Evolutionary conservation across 345 rosid species (phyloP).

Genomic region (Sapria himalayana): DNA sequence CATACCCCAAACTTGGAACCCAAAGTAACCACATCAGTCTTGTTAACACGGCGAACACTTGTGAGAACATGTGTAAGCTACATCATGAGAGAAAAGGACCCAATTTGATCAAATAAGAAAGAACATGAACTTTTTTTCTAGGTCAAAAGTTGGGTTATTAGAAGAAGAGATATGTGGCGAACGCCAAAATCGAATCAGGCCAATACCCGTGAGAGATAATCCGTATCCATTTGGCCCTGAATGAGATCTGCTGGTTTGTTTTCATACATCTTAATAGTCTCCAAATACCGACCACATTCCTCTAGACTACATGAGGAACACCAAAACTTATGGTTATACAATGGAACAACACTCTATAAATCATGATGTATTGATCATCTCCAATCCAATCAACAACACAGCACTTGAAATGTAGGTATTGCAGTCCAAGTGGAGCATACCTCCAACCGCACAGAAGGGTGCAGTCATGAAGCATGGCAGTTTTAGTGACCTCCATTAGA

Average conservation of each 20-base stretch:
- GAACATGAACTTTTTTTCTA: not conserved
- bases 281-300: conserved; percentile 93
- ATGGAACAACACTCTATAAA: not conserved
- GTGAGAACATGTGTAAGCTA: conserved; percentile 68
- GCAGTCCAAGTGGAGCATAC: no score
- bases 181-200: not conserved
- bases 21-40: conserved; percentile 87
- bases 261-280: conserved; percentile 83
- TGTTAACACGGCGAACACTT: conserved; percentile 59
- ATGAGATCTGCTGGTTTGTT: conserved; percentile 91
- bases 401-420: no score
- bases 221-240: conserved; percentile 84
- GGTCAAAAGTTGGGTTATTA: not conserved
- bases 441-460: conserved; percentile 84
- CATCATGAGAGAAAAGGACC: conserved; percentile 10
- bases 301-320: conserved; percentile 70
- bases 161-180: not conserved
- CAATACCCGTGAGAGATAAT: conserved; percentile 62
- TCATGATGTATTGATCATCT: conserved; percentile 1
- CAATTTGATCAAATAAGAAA: conserved; percentile 4
- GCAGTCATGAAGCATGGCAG: conserved; percentile 71
- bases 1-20: conserved; percentile 89
- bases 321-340: no score
- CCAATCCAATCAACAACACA: no score
- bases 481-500: conserved; percentile 61